Percentiles rank a stretch among this genome's conserved stretches.
These are phyloP conservation scores for Colletotrichum neosansevieriae DNA, from an alignment of 2,329 filamentous ascomycete genomes.

Conservation along the genomic window DNA sequence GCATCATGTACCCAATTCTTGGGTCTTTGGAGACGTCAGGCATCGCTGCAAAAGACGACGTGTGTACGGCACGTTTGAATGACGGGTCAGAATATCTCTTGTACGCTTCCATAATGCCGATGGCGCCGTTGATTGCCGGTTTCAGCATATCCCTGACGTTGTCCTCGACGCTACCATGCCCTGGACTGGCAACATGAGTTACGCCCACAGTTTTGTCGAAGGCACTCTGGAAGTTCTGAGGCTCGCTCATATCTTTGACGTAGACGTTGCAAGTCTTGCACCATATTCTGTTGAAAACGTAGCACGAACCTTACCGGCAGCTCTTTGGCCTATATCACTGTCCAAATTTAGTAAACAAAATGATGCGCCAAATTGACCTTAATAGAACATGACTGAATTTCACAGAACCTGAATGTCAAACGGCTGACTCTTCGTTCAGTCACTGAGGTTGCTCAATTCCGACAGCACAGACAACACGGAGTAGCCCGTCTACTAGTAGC, in stretches of 20 bases:
- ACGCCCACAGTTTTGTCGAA: background rate
- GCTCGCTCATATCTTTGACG: constrained; percentile 43
- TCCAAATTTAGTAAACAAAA: no score
- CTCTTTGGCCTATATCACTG: no score
- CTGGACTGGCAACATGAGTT: constrained; percentile 1
- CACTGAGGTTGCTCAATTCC: no score
- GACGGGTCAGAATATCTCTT: constrained; percentile 43
- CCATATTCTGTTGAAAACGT: background rate
- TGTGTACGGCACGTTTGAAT: constrained; percentile 57
- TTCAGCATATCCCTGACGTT: constrained; percentile 5
- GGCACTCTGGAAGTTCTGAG: constrained; percentile 52
- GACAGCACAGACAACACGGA: no score
- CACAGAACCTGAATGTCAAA: no score
- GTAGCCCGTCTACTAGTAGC: no score
- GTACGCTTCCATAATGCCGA: constrained; percentile 49
- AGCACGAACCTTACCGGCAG: constrained; percentile 13
- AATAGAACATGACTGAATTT: no score
- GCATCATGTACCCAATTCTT: background rate
- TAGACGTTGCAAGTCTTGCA: constrained; percentile 28
- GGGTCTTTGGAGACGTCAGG: background rate
- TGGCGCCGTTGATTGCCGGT: constrained; percentile 51
- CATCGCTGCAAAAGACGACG: constrained; percentile 49
- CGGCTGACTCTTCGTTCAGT: no score
- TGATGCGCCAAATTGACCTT: no score
- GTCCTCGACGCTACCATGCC: background rate